Evolutionary conservation across 768 basidiomycete species (phyloP), one percentile per base, ranked within the genome.

Genomic region (Macrolepiota albuminosa): DNA sequence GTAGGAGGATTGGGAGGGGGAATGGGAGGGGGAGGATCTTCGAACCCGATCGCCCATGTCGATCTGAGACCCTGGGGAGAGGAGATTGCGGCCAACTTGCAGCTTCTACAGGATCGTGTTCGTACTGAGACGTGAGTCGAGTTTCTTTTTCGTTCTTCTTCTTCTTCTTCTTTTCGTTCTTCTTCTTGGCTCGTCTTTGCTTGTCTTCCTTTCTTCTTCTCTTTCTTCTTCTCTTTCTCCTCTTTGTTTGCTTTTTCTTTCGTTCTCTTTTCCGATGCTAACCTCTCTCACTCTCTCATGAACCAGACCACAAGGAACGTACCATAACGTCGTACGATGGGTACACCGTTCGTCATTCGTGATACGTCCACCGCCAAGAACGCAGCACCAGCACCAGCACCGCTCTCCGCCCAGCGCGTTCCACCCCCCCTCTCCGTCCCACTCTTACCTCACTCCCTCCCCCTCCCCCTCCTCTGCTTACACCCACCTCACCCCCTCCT

Each of bases 261-360:
- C 21, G 21, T 21, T 21, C 21, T 21, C 21, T 21, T 21, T 21
- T 21, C 21, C 21, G 21, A 21, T 21, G 21, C 21, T 21, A 21
- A 21, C 21, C 21, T 21, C 21, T 21, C 21, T 21, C 21, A 21
- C 21, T 21, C 21, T 21, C 21, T 21, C 21, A 21, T 21, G 21
- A 21, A 21, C 21, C 59, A 93, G 89, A n/a, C 88, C 89, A 2
- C 89, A 93, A 70, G 91, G 90, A 37, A 79, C 81, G 5, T 76
- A 84, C 62, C 90, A 92, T 64, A 91, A 88, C 61, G 89, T 93
- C 55, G 86, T 93, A 13, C 87, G 89, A 33, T 94, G 92, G 91
- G 84, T 91, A 0, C 84, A 93, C 65, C 87, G 91, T 14, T 88
- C 91, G 2, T 83, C 86, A 6, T 93, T 93, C 72, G 77, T 79